Evolutionary conservation across 352 stramenopile genomes (phyloP).

Genomic region (Elongisporangium prolatum): DNA sequence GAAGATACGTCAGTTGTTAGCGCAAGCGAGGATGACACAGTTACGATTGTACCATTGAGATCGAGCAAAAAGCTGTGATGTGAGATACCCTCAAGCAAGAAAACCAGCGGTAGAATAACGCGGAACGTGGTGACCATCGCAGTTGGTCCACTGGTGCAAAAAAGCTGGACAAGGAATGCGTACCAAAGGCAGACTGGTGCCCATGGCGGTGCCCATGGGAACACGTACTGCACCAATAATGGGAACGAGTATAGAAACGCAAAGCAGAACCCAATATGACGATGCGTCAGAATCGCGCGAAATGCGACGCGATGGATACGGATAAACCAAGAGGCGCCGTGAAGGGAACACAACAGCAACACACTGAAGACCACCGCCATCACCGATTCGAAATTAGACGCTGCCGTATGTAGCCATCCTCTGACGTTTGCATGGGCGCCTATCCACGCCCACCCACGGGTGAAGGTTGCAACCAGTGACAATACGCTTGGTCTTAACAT

Average conservation of each 20-base stretch:
- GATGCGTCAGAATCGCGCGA: conserved; percentile 74
- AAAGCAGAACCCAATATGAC: conserved; percentile 86
- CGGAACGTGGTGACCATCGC: conserved; percentile 86
- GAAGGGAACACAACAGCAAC: conserved; percentile 57
- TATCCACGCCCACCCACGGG: conserved; percentile 17
- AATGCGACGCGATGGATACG: conserved; percentile 79
- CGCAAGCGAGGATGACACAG: conserved; percentile 2
- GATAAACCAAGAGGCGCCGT: conserved; percentile 73
- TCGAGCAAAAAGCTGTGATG: conserved; percentile 89
- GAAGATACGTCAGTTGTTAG: conserved; percentile 1
- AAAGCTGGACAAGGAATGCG: conserved; percentile 85
- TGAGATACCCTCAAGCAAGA: conserved; percentile 83
- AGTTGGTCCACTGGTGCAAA: conserved; percentile 76
- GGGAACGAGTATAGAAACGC: conserved; percentile 85
- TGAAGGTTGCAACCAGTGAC: background rate
- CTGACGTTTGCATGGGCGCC: conserved; percentile 43
- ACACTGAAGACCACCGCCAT: conserved; percentile 64
- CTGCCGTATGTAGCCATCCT: conserved; percentile 21
- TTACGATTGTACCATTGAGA: conserved; percentile 57
- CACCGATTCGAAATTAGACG: conserved; percentile 66
- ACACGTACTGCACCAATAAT: conserved; percentile 83
- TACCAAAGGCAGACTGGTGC: conserved; percentile 88
- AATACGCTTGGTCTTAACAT: background rate
- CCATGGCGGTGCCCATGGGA: conserved; percentile 86
- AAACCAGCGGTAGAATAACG: conserved; percentile 78